Base-by-base conservation (phyloP, 1,139 yeast genomes). In the Geotrichum fermentans region DNA sequence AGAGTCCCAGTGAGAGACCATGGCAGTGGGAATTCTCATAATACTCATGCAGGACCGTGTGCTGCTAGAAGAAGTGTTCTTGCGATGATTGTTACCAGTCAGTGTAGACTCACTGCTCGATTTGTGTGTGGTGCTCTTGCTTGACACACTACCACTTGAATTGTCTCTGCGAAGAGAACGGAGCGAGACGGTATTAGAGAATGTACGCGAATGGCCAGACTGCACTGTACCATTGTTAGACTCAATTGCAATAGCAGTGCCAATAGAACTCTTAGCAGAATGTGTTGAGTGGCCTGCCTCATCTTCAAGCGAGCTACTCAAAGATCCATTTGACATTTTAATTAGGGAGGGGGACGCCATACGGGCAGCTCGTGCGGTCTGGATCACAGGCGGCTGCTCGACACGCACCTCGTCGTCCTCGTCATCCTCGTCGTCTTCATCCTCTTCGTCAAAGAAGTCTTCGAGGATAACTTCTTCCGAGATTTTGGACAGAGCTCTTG, bases 381-480 rank as follows among this genome's bases (percentile, higher is more conserved):
- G 8, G 28, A 24, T 6, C 10, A 6, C 28, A 24, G 28, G 10
- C 28, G 17, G 34, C 5, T 14, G 4, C 40, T 7, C 18, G 16
- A 28, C 28, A n/a, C n/a, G n/a, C n/a, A n/a, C n/a, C n/a, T n/a
- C n/a, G n/a, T n/a, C 24, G 17, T 35, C 35, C 7, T 14, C 13
- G 5, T 37, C 47, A 11, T 17, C 32, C 32, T 39, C 43, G 18
- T 34, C 36, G 14, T 21, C 39, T 10, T 38, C 47, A 8, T 40
- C 39, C 6, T 26, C 24, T 2, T 37, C 38, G 13, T 39, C 43
- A 3, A 39, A 26, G 8, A 26, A 33, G 5, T 38, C 41, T 7
- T 45, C 48, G 10, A 39, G 38, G 16, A 39, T 43, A 10, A 39
- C 45, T 34, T 50, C 53, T 29, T 50, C 53, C 5, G 49, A 47